Evolutionary conservation across 164 flowering plant species (phyloP), one percentile per base, ranked within the genome.

Genomic region (Annona cherimola): DNA sequence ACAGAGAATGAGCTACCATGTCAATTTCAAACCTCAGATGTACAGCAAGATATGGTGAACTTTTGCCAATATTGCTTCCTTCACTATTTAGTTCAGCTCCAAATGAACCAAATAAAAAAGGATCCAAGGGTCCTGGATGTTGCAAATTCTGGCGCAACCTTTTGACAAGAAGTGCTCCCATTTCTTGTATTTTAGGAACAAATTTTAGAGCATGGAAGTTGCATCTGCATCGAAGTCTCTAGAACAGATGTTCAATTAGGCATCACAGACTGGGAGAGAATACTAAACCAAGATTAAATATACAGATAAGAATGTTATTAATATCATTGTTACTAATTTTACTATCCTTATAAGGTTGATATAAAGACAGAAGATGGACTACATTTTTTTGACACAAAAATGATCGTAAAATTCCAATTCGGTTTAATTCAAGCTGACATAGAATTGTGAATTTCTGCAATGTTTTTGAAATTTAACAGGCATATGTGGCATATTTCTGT

Each of bases 161-260:
- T 75, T 79, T 78, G 66, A 93, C 80, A 69, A 96, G 87, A 79
- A 93, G 71, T 50, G 94, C 91, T 76, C 94, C 98, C 60, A 93
- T 81, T 88, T 89, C 85, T 93, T 96, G 97, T 74, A 96, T 90
- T 78, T 92, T 93, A 55, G 94, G 94, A 73, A 85, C 83, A 86
- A 93, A 96, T 77, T 75, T 83, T 77, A 96, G 85, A 2, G 99
- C 99, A 78, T 96, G 94, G 76, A 96, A 96, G 79, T 96, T 96
- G 82, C 99, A 96, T 87, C 98, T 90, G 91, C 99, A 96, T 66
- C 99, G 96, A 72, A 96, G 95, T 82, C 94, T 92, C 99, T 96
- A 86, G 83, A 90, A 86, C 88, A 85, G 86, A 81, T 70, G 80
- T 74, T 76, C 68, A 76, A 86, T 89, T 79, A 92, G 93, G 83